Conservation (phyloP, 371 early-diverging fungal species). For the Lichtheimia ramosa region DNA sequence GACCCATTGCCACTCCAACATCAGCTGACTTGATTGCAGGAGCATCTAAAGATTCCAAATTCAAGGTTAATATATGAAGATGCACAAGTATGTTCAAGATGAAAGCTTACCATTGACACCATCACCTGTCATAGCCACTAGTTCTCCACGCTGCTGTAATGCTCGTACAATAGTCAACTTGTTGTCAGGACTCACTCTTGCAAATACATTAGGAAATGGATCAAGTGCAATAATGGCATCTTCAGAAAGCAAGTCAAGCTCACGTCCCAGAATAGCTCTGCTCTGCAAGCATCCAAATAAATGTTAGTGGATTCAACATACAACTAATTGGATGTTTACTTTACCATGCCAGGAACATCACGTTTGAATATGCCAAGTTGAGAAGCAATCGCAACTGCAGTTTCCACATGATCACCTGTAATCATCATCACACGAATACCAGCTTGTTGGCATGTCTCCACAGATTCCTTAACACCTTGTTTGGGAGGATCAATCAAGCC, state of each 20-base stretch:
- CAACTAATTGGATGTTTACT: neutral
- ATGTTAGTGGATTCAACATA: neutral
- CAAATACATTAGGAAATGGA: conserved; percentile 92
- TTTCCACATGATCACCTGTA: conserved; percentile 90
- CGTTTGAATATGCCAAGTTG: conserved; percentile 84
- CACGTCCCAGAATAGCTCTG: conserved; percentile 83
- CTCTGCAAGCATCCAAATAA: conserved; percentile 27
- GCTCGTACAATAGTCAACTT: conserved; percentile 95
- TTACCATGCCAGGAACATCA: conserved; percentile 44
- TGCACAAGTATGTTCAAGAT: neutral
- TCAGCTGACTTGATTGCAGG: conserved; percentile 91
- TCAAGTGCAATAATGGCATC: conserved; percentile 75
- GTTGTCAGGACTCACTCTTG: conserved; percentile 94
- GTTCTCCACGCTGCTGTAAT: conserved; percentile 76
- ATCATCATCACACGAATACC: conserved; percentile 93
- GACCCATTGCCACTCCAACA: conserved; percentile 92
- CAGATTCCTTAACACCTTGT: conserved; percentile 71
- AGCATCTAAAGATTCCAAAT: conserved; percentile 58
- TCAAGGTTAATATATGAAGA: too few species aligned
- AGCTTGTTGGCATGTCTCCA: conserved; percentile 82
- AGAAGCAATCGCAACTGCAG: conserved; percentile 76
- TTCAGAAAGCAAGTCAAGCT: conserved; percentile 83
- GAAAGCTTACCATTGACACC: conserved; percentile 66
- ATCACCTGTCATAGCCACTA: conserved; percentile 86
- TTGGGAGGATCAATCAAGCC: conserved; percentile 95